Base-by-base conservation (phyloP, 176 grass and related monocot genomes). In the Elymus sibiricus region DNA sequence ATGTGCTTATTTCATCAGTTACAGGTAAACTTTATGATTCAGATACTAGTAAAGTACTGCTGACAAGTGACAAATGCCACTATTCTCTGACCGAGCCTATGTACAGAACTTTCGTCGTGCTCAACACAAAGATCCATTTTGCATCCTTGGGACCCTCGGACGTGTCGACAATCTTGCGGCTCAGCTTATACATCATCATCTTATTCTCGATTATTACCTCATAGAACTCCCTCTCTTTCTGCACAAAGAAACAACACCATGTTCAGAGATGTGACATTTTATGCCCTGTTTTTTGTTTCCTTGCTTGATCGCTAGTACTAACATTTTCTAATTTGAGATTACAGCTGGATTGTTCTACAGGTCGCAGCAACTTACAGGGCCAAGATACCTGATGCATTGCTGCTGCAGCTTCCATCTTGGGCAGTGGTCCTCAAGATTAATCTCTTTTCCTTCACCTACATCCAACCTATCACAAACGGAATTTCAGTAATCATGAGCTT, bases 301-400 rank as follows among this genome's bases (percentile, higher is more conserved):
- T 70, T n/a, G 8, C 31, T 76, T 76, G 13, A 31, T 31, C 3
- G 16, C 44, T 32, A 51, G 46, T 24, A 19, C 16, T 53, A 49
- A 34, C 17, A 9, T 31, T 75, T 79, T 84, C 27, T 6, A 11
- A 12, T 83, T 35, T 76, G 9, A 76, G 11, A 81, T 76, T 91
- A 35, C 47, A 60, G 61, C 60, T 29, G 29, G 22, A 76, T 51
- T 14, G 76, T 2, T 76, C 55, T 59, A 31, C 64, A 49, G 69
- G 62, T 61, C 59, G 68, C 1, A 81, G 39, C 77, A 85, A 88
- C 92, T 90, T 94, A 97, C 94, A 61, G 94, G 97, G 65, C 94
- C 94, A 79, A 98, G 92, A 88, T 98, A 98, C 88, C 93, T 99
- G 90, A 99, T 99, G 92, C 97, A 99, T 70, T 99, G 94, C 38